Base-by-base conservation (phyloP, 495 filamentous ascomycete species). In the Collariella sp. region DNA sequence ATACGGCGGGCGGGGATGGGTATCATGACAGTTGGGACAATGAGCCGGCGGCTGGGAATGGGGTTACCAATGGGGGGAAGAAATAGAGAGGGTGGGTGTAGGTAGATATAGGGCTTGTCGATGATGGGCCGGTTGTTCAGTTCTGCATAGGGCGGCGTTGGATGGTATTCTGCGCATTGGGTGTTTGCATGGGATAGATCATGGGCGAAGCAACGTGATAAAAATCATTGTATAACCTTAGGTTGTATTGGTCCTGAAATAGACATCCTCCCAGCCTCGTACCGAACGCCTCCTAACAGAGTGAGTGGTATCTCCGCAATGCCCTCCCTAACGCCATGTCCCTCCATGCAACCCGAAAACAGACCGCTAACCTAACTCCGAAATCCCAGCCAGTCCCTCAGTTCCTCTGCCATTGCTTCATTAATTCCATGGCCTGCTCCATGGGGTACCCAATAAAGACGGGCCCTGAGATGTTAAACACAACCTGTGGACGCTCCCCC, bases 361-460 rank as follows among this genome's bases (percentile, higher is more conserved):
- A 20, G 26, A 20, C 48, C 19, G 31, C 48, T 29, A n/a, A 52
- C 20, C 42, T 45, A 51, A 9, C 15, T 13, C 12, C 35, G 26
- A 24, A 33, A n/a, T n/a, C n/a, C n/a, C n/a, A n/a, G n/a, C n/a
- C n/a, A n/a, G n/a, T n/a, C 12, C 47, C 48, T 63, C 50, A 57
- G 15, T 46, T 38, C 10, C 55, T 47, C 54, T 71, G 72, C 24
- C 68, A 76, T 39, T 83, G 77, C 54, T 83, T 80, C 73, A 95
- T 75, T 33, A 95, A 70, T 19, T 72, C 70, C 18, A 86, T 79
- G 16, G 87, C 83, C 64, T 93, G 84, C 54, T 93, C 88, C 34
- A 88, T 77, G 1, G 85, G 79, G 63, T 93, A 95, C 0, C 89
- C 89, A 57, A 95, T 86, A 61, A 96, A 95, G 2, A 95, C 88